Conservation (phyloP, 1,139 yeast genomes). For the Candida tunisiensis region DNA sequence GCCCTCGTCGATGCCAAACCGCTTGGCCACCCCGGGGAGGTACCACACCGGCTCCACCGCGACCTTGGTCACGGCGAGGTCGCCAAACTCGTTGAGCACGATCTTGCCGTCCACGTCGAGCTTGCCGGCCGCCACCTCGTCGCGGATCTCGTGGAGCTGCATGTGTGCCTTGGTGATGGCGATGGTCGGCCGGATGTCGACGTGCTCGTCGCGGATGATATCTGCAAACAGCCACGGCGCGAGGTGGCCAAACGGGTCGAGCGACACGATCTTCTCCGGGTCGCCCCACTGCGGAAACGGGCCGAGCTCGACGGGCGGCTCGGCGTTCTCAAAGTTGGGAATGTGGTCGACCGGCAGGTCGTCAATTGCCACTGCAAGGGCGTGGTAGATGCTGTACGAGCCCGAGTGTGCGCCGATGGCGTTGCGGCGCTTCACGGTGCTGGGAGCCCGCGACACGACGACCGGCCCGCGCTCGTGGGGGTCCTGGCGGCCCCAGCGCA, state of each 20-base stretch:
- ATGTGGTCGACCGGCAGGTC: constrained; percentile 32
- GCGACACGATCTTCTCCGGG: constrained; percentile 35
- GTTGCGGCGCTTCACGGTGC: constrained; percentile 22
- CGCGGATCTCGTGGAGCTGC: constrained; percentile 37
- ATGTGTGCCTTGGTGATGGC: constrained; percentile 46
- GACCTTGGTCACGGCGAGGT: constrained; percentile 38
- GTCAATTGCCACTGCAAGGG: constrained; percentile 38
- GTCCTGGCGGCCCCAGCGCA: constrained; percentile 34
- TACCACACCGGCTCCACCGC: constrained; percentile 57
- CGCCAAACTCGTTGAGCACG: constrained; percentile 39
- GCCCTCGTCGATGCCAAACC: constrained; percentile 37
- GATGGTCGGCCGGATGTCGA: constrained; percentile 42
- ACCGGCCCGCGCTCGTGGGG: constrained; percentile 37
- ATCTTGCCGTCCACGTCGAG: constrained; percentile 37
- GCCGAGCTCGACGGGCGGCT: constrained; percentile 39
- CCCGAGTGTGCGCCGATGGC: constrained; percentile 51
- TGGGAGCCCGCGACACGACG: constrained; percentile 28
- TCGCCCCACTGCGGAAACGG: constrained; percentile 38
- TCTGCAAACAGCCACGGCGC: constrained; percentile 39
- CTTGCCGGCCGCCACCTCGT: constrained; percentile 33
- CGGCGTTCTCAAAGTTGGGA: constrained; percentile 44
- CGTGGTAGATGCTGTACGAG: constrained; percentile 42
- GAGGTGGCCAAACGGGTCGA: constrained; percentile 47
- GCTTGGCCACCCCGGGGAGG: constrained; percentile 45
- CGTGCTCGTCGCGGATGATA: constrained; percentile 24